Percentiles rank a stretch among this genome's conserved stretches.
phyloP scores from a whole-genome alignment of 2,329 filamentous ascomycete species.

The Neofusicoccum cordaticola region DNA sequence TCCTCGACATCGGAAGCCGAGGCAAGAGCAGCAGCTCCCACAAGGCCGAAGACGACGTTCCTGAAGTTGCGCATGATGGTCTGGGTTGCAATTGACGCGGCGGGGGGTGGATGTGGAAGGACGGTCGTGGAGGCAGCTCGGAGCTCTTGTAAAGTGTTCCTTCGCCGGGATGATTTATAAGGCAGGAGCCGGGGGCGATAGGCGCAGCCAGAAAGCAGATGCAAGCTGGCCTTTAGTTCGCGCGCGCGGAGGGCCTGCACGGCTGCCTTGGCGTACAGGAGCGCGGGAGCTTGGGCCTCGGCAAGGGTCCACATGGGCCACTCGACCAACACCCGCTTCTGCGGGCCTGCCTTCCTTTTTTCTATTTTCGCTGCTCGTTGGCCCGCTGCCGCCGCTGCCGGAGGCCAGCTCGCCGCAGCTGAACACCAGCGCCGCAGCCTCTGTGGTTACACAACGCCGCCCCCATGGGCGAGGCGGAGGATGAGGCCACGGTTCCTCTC shows the following conservation, averaged over 20 bases:
- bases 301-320: slow-evolving; percentile 5
- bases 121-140: background rate
- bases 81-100: slow-evolving; percentile 1
- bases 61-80: slow-evolving; percentile 24
- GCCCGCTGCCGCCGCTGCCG: background rate
- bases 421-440: too few species aligned
- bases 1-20: slow-evolving; percentile 76
- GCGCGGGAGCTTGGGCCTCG: slow-evolving; percentile 8
- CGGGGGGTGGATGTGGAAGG: background rate
- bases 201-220: background rate
- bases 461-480: background rate
- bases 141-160: slow-evolving; percentile 3
- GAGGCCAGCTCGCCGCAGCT: background rate
- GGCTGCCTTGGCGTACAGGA: slow-evolving; percentile 7
- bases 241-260: slow-evolving; percentile 8
- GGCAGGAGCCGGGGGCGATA: slow-evolving; percentile 9
- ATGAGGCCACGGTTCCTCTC: slow-evolving; percentile 1
- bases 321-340: background rate
- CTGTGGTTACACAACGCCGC: too few species aligned
- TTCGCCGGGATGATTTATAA: slow-evolving; percentile 13
- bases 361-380: background rate
- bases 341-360: background rate
- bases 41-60: slow-evolving; percentile 36
- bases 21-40: slow-evolving; percentile 58
- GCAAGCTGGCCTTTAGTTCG: slow-evolving; percentile 16